Evolutionary conservation across 163 green algal genomes (phyloP), one percentile per base, ranked within the genome.

Genomic region (Chloromonas sp.): DNA sequence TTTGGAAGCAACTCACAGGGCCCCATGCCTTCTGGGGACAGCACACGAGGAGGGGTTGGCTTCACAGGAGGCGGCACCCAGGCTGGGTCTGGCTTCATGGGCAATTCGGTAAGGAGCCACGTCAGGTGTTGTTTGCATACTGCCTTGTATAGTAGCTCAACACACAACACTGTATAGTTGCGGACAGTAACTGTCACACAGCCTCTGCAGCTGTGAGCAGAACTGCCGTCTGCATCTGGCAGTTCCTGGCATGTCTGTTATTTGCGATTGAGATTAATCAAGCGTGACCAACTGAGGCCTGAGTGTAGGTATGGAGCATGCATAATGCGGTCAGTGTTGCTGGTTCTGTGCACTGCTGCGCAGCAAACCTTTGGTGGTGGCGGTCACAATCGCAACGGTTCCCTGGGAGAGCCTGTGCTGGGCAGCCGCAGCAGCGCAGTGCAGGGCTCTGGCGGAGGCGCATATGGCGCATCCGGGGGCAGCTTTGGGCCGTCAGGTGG

Each of bases 1-100:
- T 89, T 89, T 79, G 86, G 86, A 61, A 88, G 58, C 81, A 84
- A 70, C 71, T 82, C 81, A 77, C 60, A 13, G 60, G 11, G 61
- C 81, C 62, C 70, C 70, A 15, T 61, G 81, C 5, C 58, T 79
- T 14, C 13, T 79, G 13, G 77, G 78, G 71, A 81, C 58, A 36
- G 71, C 83, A 1, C 82, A 85, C 62, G 82, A 83, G 59, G 60
- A 84, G 83, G 77, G 74, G 0, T 60, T 76, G n/a, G 8, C 82
- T 71, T 2, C 84, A 87, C 36, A 60, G 79, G 1, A 79, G 60
- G 14, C 15, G 59, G 15, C 60, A 78, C 3, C 80, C 71, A 11
- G 58, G 74, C 57, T 81, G 85, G n/a, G 81, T 58, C 5, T 14
- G 60, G 79, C 79, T 71, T 60, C 13, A 70, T 83, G 79, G 79